Conservation (phyloP, 2,329 filamentous ascomycete species). For the Fusarium globosum region DNA sequence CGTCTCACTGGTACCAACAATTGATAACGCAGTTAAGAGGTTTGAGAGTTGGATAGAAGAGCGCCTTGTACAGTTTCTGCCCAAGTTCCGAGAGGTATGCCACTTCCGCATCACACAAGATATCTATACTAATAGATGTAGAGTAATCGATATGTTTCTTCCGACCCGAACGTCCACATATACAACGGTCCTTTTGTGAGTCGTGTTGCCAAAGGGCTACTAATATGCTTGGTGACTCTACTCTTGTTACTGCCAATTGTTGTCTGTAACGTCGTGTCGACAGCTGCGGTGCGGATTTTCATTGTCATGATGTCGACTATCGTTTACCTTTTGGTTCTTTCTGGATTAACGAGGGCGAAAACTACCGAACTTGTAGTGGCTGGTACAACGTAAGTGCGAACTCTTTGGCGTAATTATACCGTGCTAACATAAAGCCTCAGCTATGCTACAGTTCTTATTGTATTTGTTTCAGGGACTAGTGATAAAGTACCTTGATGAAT, state of each 20-base stretch:
- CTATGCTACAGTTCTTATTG: constrained; percentile 9
- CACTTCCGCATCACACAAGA: neutral
- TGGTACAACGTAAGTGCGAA: neutral
- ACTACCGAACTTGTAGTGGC: neutral
- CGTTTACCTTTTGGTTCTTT: neutral
- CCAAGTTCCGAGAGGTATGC: neutral
- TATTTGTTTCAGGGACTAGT: neutral
- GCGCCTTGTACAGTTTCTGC: neutral
- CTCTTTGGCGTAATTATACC: accelerated
- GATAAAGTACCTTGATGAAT: neutral
- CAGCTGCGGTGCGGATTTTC: neutral
- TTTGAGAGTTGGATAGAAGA: constrained; percentile 12
- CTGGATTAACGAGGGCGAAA: neutral
- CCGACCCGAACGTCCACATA: neutral
- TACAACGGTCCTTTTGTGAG: neutral
- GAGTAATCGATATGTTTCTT: neutral
- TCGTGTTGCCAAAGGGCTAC: neutral
- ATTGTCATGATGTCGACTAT: constrained; percentile 6
- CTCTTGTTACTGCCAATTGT: neutral
- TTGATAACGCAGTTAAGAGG: neutral
- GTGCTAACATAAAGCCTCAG: neutral
- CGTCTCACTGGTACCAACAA: neutral
- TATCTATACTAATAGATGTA: neutral
- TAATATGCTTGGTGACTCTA: neutral
- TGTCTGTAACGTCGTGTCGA: neutral